phyloP scores from a whole-genome alignment of 306 rosid genomes.

The Quillaja saponaria region DNA sequence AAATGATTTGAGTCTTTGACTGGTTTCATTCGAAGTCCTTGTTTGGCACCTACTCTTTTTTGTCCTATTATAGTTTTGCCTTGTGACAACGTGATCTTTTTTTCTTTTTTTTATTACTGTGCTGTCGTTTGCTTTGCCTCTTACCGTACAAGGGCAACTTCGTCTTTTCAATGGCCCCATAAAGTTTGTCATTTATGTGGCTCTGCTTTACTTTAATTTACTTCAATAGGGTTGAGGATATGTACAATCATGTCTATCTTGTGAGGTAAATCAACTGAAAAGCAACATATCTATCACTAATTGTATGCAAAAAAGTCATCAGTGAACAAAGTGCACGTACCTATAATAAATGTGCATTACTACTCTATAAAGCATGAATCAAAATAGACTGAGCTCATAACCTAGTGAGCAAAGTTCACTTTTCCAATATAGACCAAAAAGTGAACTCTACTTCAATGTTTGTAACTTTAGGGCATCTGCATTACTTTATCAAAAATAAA shows the following conservation, averaged over 20 bases:
- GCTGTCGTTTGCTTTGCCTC: constrained; percentile 31
- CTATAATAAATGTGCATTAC: no score
- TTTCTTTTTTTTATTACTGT: constrained; percentile 21
- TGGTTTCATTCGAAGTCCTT: constrained; percentile 29
- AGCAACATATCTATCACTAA: constrained; percentile 32
- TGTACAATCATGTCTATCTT: constrained; percentile 44
- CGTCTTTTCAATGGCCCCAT: constrained; percentile 17
- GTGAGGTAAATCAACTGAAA: constrained; percentile 46
- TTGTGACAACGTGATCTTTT: constrained; percentile 39
- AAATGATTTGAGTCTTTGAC: constrained; percentile 48
- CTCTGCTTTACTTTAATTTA: constrained; percentile 17
- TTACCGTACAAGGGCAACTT: constrained; percentile 7
- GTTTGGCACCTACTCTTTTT: constrained; percentile 29
- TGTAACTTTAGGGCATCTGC: no score
- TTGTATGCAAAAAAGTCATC: constrained; percentile 27
- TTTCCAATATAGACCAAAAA: no score
- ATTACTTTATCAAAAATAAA: no score
- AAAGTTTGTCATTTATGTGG: neutral
- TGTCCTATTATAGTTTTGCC: constrained; percentile 37
- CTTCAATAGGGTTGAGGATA: constrained; percentile 33
- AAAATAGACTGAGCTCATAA: no score
- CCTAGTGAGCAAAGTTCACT: no score
- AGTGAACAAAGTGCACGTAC: neutral
- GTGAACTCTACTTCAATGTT: no score
- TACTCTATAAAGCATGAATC: no score